Evolutionary conservation across 345 rosid genomes (phyloP).

Genomic region (Citrus medica): DNA sequence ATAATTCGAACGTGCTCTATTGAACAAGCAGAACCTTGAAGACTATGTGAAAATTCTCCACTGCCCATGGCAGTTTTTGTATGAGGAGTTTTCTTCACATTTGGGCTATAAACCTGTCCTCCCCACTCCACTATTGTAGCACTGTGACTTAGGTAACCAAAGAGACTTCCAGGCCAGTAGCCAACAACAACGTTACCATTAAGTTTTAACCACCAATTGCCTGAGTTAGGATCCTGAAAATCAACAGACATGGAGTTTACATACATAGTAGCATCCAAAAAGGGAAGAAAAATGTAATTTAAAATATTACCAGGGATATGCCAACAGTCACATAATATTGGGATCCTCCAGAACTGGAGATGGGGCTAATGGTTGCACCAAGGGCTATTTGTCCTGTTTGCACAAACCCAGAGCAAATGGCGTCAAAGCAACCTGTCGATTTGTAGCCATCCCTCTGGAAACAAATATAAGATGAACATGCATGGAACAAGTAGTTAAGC

Average conservation of each 20-base stretch:
- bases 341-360: neutral
- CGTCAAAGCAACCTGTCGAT: conserved; percentile 38
- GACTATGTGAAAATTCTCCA: conserved; percentile 24
- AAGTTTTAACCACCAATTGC: conserved; percentile 50
- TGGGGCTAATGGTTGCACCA: conserved; percentile 22
- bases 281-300: neutral
- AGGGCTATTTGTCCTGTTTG: conserved; percentile 34
- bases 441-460: conserved; percentile 26
- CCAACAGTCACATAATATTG: conserved; percentile 26
- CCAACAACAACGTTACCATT: conserved; percentile 11
- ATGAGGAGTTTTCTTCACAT: conserved; percentile 41
- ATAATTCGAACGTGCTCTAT: conserved; percentile 34
- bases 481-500: neutral
- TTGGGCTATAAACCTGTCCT: conserved; percentile 49
- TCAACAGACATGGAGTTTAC: neutral
- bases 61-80: conserved; percentile 59
- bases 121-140: conserved; percentile 53
- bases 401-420: conserved; percentile 45
- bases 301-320: conserved; percentile 24
- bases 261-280: neutral
- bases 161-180: conserved; percentile 44
- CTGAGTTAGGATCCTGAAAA: conserved; percentile 33
- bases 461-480: neutral
- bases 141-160: conserved; percentile 24
- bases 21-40: conserved; percentile 17